phyloP scores from a whole-genome alignment of 345 rosid genomes.

The Bruguiera sexangula region DNA sequence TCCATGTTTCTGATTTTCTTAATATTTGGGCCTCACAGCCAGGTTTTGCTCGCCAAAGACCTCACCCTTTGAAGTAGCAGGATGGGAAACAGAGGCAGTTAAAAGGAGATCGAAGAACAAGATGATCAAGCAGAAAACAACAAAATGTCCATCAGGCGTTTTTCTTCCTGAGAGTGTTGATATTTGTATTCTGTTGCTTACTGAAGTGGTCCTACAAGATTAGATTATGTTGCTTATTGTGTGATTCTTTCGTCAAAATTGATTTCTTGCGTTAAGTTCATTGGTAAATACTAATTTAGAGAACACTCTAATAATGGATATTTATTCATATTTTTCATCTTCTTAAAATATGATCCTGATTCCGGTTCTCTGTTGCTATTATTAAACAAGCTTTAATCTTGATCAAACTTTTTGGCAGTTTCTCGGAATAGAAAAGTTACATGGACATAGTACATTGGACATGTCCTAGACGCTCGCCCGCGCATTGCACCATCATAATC shows the following conservation, averaged over 20 bases:
- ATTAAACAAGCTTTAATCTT: neutral
- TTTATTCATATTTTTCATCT: neutral
- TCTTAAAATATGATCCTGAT: neutral
- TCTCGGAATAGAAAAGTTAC: neutral
- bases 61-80: slow-evolving; percentile 32
- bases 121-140: no score
- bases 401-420: neutral
- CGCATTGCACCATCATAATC: no score
- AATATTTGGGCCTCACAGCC: slow-evolving; percentile 52
- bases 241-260: neutral
- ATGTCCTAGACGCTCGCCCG: no score
- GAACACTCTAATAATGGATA: neutral
- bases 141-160: neutral
- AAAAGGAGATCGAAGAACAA: neutral
- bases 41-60: slow-evolving; percentile 74
- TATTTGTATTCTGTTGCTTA: neutral
- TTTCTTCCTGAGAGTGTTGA: neutral
- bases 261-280: neutral
- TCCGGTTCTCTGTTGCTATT: neutral
- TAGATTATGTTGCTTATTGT: neutral
- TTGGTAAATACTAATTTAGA: neutral
- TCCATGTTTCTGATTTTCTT: slow-evolving; percentile 32
- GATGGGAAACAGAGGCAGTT: slow-evolving; percentile 3
- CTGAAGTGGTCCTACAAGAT: neutral
- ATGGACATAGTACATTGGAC: no score